Evolutionary conservation across 2,329 filamentous ascomycete genomes (phyloP), one percentile per base, ranked within the genome.

Genomic region (Colletotrichum scovillei): DNA sequence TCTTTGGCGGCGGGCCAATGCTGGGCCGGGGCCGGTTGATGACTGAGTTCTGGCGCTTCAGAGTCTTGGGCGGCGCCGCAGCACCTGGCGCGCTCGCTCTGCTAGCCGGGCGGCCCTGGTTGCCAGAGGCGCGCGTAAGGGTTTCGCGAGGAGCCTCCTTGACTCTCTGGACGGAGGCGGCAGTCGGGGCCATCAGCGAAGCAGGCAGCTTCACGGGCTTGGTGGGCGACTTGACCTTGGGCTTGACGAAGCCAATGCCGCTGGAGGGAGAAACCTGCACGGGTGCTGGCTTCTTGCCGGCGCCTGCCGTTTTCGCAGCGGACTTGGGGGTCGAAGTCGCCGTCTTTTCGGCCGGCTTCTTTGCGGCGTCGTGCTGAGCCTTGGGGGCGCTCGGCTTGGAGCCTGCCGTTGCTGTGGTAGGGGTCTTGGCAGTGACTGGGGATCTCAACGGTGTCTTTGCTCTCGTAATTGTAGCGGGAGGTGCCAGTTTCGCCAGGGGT

Each of bases 161-260:
- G 63, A 88, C 85, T 81, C 92, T 94, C 16, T 91, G 92, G 19
- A 89, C 89, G 1, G 91, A 95, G 0, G 93, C 88, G 28, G 92
- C 89, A 4, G 93, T 95, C 38, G 92, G 92, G 6, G 92, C 91
- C 28, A 88, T 92, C 35, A 95, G 84, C 70, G 92, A 91, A 11
- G 92, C 85, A 9, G 93, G 91, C 1, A 95, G 84, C 69, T 89
- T 90, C 64, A 91, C 85, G 11, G 92, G 92, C 68, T 91, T 89
- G 2, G 93, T 95, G 2, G 92, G 92, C 12, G 93, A 94, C 81
- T 90, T 92, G 53, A 87, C 83, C 79, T 91, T 92, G 9, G 90
- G 89, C 78, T 91, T 92, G 32, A 86, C 83, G 73, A 88, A 88
- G 2, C 82, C 84, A 7, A 84, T 80, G 32, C 82, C 81, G n/a